Evolutionary conservation across 2,329 filamentous ascomycete species (phyloP), one percentile per base, ranked within the genome.

Genomic region (Nigrospora oryzae): DNA sequence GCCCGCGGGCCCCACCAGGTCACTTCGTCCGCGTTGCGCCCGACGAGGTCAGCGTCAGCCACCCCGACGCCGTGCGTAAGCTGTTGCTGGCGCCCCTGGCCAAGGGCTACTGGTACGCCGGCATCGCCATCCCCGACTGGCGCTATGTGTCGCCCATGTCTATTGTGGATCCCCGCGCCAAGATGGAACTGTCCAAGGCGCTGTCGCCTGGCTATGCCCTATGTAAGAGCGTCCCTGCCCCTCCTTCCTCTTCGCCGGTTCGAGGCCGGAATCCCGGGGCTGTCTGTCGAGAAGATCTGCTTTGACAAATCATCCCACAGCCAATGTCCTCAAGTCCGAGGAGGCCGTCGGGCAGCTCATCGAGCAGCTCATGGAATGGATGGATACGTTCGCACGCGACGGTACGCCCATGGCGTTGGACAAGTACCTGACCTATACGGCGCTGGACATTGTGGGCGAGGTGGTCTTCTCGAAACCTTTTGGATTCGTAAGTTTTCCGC

Each of bases 1-100:
- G 23, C 23, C 23, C 23, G 5, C 5, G 5, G 8, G 23, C 23
- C 4, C 5, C 35, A 13, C 17, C 14, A 65, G 59, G 61, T 4
- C 51, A 61, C 19, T 70, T 71, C 49, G 63, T 71, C 30, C 66
- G 69, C 12, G 67, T 71, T 30, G 56, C 58, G 8, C 57, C 62
- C 16, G 65, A 70, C 42, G 67, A 71, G 58, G 60, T 71, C 47
- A 68, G 64, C 46, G 58, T 71, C 32, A 61, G 60, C 42, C 62
- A 71, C 48, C 63, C 66, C 2, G 61, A 68, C 47, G 68, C 60
- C 13, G 55, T 69, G 16, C 57, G 56, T n/a, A 53, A 59, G 42
- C 54, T 71, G 5, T 56, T 70, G 4, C 50, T 62, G 33, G 53
- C 54, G 1, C 55, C 57, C 4, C 48, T 64, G 2, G 47, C 53